phyloP scores from a whole-genome alignment of 495 filamentous ascomycete species.

The Daldinia loculata region DNA sequence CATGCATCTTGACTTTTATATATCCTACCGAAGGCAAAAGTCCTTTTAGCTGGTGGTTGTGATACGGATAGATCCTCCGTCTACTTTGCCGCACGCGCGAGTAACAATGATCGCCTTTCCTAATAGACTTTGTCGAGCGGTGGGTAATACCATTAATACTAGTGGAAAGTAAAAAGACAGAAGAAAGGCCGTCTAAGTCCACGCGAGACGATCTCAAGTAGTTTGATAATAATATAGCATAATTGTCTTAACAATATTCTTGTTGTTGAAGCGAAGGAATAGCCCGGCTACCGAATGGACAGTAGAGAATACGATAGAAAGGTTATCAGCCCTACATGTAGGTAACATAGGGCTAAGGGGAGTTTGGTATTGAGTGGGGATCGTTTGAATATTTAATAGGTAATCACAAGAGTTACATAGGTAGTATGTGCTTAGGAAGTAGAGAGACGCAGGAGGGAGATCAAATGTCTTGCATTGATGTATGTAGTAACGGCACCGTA shows the following conservation, averaged over 20 bases:
- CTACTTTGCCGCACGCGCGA: constrained; percentile 6
- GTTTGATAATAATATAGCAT: not conserved
- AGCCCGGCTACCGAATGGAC: not conserved
- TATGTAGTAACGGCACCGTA: constrained; percentile 28
- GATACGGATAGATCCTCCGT: not conserved
- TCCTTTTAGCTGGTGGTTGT: not conserved
- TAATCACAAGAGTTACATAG: constrained; percentile 7
- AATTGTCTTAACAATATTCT: not conserved
- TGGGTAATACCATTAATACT: not conserved
- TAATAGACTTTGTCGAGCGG: not conserved
- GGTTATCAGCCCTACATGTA: constrained; percentile 1
- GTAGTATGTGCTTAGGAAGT: constrained; percentile 1
- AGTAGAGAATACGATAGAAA: not conserved
- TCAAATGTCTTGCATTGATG: constrained; percentile 30
- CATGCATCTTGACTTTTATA: constrained; percentile 27
- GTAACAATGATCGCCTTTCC: constrained; percentile 7
- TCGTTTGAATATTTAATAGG: constrained; percentile 26
- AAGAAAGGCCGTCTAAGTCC: not conserved
- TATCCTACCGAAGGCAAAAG: not conserved
- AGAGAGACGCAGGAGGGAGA: constrained; percentile 18
- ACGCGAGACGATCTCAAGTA: not conserved
- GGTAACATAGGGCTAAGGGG: constrained; percentile 9
- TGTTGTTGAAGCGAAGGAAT: not conserved
- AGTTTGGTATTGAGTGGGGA: constrained; percentile 19
- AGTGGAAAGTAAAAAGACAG: not conserved